Evolutionary conservation across 495 filamentous ascomycete species (phyloP).

Genomic region (Diplogelasinospora grovesii): DNA sequence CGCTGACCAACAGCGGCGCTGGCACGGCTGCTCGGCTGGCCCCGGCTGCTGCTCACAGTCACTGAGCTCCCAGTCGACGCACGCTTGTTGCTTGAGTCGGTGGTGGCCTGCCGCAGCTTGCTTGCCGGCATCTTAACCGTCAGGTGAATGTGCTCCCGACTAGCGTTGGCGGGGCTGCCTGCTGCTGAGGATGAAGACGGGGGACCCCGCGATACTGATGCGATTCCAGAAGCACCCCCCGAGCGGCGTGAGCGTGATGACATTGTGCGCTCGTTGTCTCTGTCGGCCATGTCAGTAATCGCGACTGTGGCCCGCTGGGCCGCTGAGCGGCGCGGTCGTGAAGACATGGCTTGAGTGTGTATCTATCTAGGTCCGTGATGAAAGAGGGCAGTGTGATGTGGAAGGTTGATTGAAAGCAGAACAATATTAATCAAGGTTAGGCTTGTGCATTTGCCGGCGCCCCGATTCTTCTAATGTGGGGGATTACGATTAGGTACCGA

Average conservation of each 20-base stretch:
- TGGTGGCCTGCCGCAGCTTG: slow-evolving; percentile 74
- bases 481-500: too few relatives aligned
- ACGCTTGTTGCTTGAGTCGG: slow-evolving; percentile 35
- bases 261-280: slow-evolving; percentile 42
- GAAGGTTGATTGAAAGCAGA: too few relatives aligned
- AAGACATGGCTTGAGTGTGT: slow-evolving; percentile 26
- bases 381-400: background rate
- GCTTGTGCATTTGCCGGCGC: too few relatives aligned
- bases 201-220: slow-evolving; percentile 50
- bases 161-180: slow-evolving; percentile 42
- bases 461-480: too few relatives aligned
- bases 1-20: slow-evolving; percentile 55
- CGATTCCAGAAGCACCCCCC: slow-evolving; percentile 34
- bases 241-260: slow-evolving; percentile 44
- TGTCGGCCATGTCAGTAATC: slow-evolving; percentile 47
- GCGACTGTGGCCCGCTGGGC: slow-evolving; percentile 42
- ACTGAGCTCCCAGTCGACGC: slow-evolving; percentile 13
- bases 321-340: slow-evolving; percentile 39
- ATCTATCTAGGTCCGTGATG: background rate
- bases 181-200: slow-evolving; percentile 38
- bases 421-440: too few relatives aligned
- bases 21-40: slow-evolving; percentile 32
- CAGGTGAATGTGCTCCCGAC: slow-evolving; percentile 59
- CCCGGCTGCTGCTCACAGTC: slow-evolving; percentile 19
- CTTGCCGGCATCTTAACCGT: slow-evolving; percentile 79